Percentiles rank a stretch among this genome's conserved stretches.
Conservation (phyloP, 768 basidiomycete species). For the Lyophyllum decastes region DNA sequence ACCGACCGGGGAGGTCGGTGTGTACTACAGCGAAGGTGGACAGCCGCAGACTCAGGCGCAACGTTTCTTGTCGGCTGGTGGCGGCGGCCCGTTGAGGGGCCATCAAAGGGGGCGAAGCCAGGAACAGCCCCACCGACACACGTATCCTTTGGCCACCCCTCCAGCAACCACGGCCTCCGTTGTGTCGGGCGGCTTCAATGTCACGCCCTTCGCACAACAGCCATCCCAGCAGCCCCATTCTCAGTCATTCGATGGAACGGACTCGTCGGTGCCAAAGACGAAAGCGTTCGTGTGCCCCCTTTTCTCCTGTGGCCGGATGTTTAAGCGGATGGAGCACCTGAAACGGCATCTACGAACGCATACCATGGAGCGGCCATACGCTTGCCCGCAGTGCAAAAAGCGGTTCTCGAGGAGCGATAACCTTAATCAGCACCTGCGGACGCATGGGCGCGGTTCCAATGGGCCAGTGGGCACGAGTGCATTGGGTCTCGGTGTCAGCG, state of each 20-base stretch:
- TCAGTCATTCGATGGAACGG: conserved; percentile 4
- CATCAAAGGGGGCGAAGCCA: conserved; percentile 29
- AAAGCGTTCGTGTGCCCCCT: conserved; percentile 83
- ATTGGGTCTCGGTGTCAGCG: conserved; percentile 8
- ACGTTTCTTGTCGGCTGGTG: conserved; percentile 9
- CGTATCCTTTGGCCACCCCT: conserved; percentile 25
- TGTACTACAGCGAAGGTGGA: conserved; percentile 31
- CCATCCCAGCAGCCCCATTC: conserved; percentile 18
- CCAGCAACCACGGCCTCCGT: conserved; percentile 14
- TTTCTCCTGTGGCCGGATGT: conserved; percentile 79
- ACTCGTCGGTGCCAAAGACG: conserved; percentile 38
- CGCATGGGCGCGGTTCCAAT: conserved; percentile 54
- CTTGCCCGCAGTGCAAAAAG: conserved; percentile 74
- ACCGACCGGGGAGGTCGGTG: conserved; percentile 29
- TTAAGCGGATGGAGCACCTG: conserved; percentile 92
- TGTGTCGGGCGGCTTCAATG: conserved; percentile 21
- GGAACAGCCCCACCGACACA: conserved; percentile 31
- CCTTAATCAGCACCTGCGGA: conserved; percentile 82
- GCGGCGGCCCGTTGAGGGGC: conserved; percentile 11
- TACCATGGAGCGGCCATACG: conserved; percentile 85
- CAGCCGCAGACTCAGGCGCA: conserved; percentile 16
- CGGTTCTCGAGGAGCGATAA: conserved; percentile 89
- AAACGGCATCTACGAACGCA: conserved; percentile 88
- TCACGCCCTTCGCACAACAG: conserved; percentile 26
- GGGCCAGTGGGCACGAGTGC: conserved; percentile 9